Percentiles rank a stretch among this genome's conserved stretches.
Evolutionary conservation across 179 eudicot species (phyloP).

Genomic region (Beta lomatogona): DNA sequence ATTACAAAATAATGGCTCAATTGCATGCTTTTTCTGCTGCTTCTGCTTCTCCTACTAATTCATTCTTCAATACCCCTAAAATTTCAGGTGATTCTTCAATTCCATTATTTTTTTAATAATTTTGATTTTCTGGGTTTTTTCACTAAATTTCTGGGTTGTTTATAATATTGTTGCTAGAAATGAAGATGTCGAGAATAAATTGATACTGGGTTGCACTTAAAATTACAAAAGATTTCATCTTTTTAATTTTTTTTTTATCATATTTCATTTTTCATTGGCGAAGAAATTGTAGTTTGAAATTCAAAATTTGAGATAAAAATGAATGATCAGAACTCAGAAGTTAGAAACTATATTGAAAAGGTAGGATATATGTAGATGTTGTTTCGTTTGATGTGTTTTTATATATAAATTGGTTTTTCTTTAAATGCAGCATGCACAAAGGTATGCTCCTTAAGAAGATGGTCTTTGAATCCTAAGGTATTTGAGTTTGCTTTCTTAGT

Average conservation of each 20-base stretch:
- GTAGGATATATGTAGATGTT: not conserved
- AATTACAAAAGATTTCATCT: too few relatives aligned
- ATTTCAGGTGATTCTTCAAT: conserved; percentile 24
- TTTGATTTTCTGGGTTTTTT: not conserved
- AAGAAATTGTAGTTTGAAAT: not conserved
- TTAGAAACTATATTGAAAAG: not conserved
- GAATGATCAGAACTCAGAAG: not conserved
- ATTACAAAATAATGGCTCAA: conserved; percentile 28
- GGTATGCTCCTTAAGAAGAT: conserved; percentile 21
- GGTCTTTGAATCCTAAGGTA: conserved; percentile 41
- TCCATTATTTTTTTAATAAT: not conserved
- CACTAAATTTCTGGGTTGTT: not conserved
- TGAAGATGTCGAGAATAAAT: not conserved
- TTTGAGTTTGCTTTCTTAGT: not conserved
- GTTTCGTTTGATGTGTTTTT: not conserved
- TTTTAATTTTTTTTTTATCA: too few relatives aligned
- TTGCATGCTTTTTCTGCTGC: conserved; percentile 41
- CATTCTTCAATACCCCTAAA: conserved; percentile 20
- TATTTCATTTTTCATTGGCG: not conserved
- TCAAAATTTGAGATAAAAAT: not conserved
- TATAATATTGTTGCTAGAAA: not conserved
- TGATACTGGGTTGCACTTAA: not conserved
- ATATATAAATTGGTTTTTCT: not conserved
- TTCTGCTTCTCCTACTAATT: conserved; percentile 29
- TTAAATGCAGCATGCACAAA: not conserved